Evolutionary conservation across 2,329 filamentous ascomycete species (phyloP).

Genomic region (Claviceps spartinae): DNA sequence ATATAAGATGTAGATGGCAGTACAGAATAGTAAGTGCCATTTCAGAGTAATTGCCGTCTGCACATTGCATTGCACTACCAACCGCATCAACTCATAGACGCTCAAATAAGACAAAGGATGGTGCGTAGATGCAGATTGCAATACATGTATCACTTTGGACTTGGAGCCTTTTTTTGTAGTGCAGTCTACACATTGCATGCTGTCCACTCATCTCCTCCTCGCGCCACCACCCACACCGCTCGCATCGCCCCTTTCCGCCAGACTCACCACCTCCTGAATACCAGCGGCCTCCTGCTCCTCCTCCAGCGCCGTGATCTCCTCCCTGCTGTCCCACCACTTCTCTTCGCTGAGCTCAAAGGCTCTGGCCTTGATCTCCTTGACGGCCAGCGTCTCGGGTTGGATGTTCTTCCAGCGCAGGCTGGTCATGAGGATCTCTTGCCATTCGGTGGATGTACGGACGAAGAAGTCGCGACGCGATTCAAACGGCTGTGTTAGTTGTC

Average conservation of each 20-base stretch:
- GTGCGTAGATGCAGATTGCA: no score
- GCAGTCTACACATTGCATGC: neutral
- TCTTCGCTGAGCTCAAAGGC: slow-evolving; percentile 87
- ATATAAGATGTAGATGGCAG: no score
- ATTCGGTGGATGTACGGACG: slow-evolving; percentile 69
- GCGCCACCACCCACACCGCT: slow-evolving; percentile 19
- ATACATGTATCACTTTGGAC: no score
- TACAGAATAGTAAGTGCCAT: no score
- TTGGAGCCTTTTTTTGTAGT: no score
- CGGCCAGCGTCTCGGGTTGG: slow-evolving; percentile 51
- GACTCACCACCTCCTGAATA: slow-evolving; percentile 84
- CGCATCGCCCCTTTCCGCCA: slow-evolving; percentile 57
- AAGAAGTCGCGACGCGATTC: slow-evolving; percentile 90
- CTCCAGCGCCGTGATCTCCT: slow-evolving; percentile 82
- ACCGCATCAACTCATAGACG: no score
- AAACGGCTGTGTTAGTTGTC: slow-evolving; percentile 50
- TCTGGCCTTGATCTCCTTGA: slow-evolving; percentile 87
- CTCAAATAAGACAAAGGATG: no score
- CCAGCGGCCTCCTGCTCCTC: slow-evolving; percentile 93
- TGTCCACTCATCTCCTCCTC: slow-evolving; percentile 17
- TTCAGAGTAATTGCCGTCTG: no score
- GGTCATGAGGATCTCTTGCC: slow-evolving; percentile 78
- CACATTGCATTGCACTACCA: no score
- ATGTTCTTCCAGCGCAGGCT: slow-evolving; percentile 55
- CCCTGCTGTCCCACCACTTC: slow-evolving; percentile 97